phyloP scores from a whole-genome alignment of 2,329 filamentous ascomycete species.

The Cadophora sp. region DNA sequence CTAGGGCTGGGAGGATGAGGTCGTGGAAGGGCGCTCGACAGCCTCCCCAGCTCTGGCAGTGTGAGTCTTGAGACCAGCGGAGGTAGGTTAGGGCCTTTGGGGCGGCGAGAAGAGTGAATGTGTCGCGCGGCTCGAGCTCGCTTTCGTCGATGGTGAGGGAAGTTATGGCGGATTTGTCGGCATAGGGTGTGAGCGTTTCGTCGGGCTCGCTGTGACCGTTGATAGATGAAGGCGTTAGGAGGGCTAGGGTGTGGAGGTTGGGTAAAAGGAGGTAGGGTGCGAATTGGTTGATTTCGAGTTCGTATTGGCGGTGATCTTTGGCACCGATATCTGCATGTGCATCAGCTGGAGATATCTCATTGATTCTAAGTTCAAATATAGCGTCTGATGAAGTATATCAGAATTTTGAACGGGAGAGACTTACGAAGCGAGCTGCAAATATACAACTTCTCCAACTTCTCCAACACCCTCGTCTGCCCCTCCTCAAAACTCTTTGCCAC shows the following conservation, averaged over 20 bases:
- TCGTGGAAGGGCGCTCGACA: conserved; percentile 23
- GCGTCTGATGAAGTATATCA: background rate
- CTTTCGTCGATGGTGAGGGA: conserved; percentile 27
- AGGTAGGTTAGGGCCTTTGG: conserved; percentile 23
- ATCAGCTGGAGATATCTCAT: background rate
- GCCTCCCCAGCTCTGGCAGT: background rate
- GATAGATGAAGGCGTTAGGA: conserved; percentile 17
- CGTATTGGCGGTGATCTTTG: conserved; percentile 26
- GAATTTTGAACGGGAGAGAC: background rate
- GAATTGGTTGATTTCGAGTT: conserved; percentile 21
- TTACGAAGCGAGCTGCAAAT: conserved; percentile 30
- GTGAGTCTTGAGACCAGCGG: conserved; percentile 18
- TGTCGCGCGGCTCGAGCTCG: conserved; percentile 14
- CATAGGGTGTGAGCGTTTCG: conserved; percentile 16
- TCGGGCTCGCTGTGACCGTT: background rate
- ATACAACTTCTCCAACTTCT: conserved; percentile 24
- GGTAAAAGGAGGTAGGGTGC: conserved; percentile 24
- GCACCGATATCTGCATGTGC: conserved; percentile 18
- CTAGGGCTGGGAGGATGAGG: conserved; percentile 17
- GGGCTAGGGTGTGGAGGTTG: conserved; percentile 23
- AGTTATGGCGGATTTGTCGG: conserved; percentile 22
- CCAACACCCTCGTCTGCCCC: conserved; percentile 2
- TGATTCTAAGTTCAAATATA: background rate
- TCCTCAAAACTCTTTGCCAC: conserved; percentile 12
- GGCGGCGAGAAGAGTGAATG: conserved; percentile 14